Evolutionary conservation across 2,329 filamentous ascomycete genomes (phyloP).

Genomic region (Arthrobotrys pseudoclavata): DNA sequence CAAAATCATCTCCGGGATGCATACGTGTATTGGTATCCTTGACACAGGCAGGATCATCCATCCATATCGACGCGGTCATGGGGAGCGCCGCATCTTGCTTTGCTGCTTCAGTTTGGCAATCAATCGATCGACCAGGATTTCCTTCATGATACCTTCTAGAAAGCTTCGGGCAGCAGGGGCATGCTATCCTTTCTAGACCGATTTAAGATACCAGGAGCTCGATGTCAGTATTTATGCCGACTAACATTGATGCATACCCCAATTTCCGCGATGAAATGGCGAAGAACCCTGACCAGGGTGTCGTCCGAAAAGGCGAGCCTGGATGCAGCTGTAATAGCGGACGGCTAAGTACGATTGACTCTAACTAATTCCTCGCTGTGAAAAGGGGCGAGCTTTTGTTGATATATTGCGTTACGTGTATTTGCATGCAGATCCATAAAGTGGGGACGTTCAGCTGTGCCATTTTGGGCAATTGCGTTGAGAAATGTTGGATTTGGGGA

Average conservation of each 20-base stretch:
- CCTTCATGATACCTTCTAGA: constrained; percentile 30
- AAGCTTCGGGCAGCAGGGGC: constrained; percentile 3
- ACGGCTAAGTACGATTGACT: constrained; percentile 2
- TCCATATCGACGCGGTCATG: neutral
- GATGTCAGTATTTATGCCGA: constrained; percentile 25
- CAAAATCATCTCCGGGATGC: neutral
- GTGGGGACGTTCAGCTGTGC: constrained; percentile 19
- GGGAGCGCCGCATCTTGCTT: neutral
- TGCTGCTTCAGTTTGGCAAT: constrained; percentile 10
- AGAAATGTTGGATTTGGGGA: constrained; percentile 42
- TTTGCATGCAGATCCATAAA: constrained; percentile 9
- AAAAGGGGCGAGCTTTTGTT: constrained; percentile 32
- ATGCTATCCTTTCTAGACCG: constrained; percentile 19
- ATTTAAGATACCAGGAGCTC: constrained; percentile 25
- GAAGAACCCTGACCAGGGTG: neutral
- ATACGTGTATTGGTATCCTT: constrained; percentile 1
- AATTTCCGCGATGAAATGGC: constrained; percentile 8
- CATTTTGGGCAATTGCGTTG: constrained; percentile 46
- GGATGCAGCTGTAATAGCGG: constrained; percentile 11
- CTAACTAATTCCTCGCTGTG: neutral
- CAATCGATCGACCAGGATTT: neutral
- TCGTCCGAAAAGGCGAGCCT: constrained; percentile 6
- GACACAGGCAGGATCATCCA: constrained; percentile 6
- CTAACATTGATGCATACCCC: neutral
- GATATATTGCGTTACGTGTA: constrained; percentile 23